A percentile compares a stretch with the other conserved stretches of the same genome.
These are phyloP conservation scores for Boletus barrowsii DNA, from an alignment of 768 basidiomycete species.

Conservation along the genomic window DNA sequence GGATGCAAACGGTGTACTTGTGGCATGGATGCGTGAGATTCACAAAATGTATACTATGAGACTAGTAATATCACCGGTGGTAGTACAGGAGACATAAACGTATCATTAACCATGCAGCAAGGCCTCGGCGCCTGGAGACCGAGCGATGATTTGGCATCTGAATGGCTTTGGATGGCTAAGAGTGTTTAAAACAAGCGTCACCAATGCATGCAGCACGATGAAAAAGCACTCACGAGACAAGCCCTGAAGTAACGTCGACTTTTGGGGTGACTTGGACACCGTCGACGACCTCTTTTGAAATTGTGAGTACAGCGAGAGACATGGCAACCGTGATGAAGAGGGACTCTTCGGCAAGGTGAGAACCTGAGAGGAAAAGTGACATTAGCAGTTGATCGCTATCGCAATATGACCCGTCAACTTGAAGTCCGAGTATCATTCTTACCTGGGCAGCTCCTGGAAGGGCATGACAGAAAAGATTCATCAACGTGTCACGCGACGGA, in stretches of 20 bases:
- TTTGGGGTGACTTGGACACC: conserved; percentile 43
- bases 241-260: conserved; percentile 40
- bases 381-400: neutral
- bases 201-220: neutral
- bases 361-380: conserved; percentile 12
- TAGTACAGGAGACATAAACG: too few species aligned
- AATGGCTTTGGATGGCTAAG: conserved; percentile 51
- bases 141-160: conserved; percentile 51
- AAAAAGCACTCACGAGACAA: conserved; percentile 38
- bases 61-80: too few species aligned
- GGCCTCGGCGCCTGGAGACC: conserved; percentile 41
- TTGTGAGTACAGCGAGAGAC: conserved; percentile 47
- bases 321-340: conserved; percentile 29
- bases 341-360: conserved; percentile 25
- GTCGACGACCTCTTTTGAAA: conserved; percentile 40
- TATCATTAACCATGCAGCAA: conserved; percentile 2
- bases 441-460: conserved; percentile 21
- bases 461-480: neutral
- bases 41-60: too few species aligned
- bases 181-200: neutral
- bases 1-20: too few species aligned
- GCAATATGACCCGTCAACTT: neutral
- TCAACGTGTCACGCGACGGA: too few species aligned
- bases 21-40: too few species aligned
- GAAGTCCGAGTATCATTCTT: neutral